phyloP scores from a whole-genome alignment of 2,329 filamentous ascomycete genomes.

The Fusarium falciforme region DNA sequence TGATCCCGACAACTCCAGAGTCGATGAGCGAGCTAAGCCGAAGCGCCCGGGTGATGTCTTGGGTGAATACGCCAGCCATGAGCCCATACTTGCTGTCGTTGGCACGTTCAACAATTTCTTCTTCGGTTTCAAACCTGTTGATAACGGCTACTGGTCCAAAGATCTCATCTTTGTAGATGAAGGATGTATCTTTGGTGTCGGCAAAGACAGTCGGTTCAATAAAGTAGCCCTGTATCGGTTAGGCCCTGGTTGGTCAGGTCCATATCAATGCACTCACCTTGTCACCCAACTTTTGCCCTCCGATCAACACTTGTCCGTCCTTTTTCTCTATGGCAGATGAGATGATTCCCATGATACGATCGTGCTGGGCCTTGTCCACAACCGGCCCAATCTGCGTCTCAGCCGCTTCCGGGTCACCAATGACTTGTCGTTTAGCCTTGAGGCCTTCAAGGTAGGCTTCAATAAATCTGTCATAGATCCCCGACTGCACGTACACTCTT shows the following conservation, averaged over 20 bases:
- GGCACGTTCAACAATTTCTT: constrained; percentile 64
- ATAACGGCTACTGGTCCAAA: constrained; percentile 69
- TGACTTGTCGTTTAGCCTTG: constrained; percentile 62
- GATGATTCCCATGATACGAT: not conserved
- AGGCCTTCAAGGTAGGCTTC: constrained; percentile 69
- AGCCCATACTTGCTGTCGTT: constrained; percentile 63
- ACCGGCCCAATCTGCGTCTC: constrained; percentile 19
- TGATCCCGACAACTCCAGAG: constrained; percentile 78
- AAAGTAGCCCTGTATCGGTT: constrained; percentile 51
- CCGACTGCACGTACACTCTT: constrained; percentile 73
- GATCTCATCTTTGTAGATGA: constrained; percentile 64
- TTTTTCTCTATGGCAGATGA: not conserved
- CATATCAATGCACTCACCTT: constrained; percentile 38
- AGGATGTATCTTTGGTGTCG: constrained; percentile 53
- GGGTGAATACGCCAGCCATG: constrained; percentile 66
- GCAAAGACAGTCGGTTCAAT: constrained; percentile 61
- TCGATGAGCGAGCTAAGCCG: constrained; percentile 67
- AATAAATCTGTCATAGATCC: constrained; percentile 71
- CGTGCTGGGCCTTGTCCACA: not conserved
- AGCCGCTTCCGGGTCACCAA: constrained; percentile 70
- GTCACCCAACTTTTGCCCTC: constrained; percentile 40
- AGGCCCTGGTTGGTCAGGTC: not conserved
- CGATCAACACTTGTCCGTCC: not conserved
- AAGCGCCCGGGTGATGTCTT: constrained; percentile 72
- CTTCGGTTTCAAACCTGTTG: constrained; percentile 66